These are phyloP conservation scores for Ceratocystis cacaofunesta DNA, from an alignment of 2,329 filamentous ascomycete genomes.

Conservation along the genomic window DNA sequence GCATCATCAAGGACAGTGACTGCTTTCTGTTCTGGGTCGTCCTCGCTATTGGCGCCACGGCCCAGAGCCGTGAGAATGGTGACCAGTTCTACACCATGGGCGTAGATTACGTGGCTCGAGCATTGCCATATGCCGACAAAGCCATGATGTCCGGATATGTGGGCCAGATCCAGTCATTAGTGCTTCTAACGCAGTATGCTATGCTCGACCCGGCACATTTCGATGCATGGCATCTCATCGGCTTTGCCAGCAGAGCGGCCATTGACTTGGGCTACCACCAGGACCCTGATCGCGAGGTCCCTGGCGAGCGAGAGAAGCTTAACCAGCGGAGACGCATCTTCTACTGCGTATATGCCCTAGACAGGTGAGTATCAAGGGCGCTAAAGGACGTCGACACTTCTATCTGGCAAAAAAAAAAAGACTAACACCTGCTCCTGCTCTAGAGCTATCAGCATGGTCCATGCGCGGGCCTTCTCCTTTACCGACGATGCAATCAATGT, in stretches of 20 bases:
- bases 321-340: conserved; percentile 74
- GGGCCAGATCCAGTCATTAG: conserved; percentile 70
- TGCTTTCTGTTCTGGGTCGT: conserved; percentile 83
- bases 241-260: conserved; percentile 73
- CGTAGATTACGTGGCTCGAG: conserved; percentile 42
- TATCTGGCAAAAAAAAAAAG: not conserved
- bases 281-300: conserved; percentile 60
- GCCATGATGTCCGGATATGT: conserved; percentile 76
- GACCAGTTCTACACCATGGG: conserved; percentile 46
- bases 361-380: conserved; percentile 43
- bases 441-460: conserved; percentile 75
- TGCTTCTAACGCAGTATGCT: conserved; percentile 77
- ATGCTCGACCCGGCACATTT: conserved; percentile 83
- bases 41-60: conserved; percentile 63
- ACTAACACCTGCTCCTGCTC: conserved; percentile 19
- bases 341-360: conserved; percentile 78
- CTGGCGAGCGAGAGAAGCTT: conserved; percentile 52
- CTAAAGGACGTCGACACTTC: too few species aligned
- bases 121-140: conserved; percentile 62
- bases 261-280: conserved; percentile 88
- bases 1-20: conserved; percentile 52
- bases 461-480: conserved; percentile 81
- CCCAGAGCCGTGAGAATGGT: conserved; percentile 54
- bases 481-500: conserved; percentile 80
- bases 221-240: conserved; percentile 86